Evolutionary conservation across 495 filamentous ascomycete species (phyloP), one percentile per base, ranked within the genome.

Genomic region (Penicillium pulvis): DNA sequence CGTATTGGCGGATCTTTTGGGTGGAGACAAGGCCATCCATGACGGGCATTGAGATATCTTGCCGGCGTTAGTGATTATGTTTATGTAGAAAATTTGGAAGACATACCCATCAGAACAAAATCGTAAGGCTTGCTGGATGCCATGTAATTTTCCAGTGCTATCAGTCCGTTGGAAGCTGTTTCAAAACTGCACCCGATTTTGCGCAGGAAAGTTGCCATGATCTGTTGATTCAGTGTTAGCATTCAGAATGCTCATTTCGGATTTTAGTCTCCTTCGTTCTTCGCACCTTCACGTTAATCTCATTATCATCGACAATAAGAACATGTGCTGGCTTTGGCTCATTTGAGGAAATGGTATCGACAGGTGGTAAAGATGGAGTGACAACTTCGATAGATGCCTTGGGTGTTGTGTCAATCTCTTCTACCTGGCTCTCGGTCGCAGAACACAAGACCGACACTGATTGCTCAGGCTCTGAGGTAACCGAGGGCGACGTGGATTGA

Each of bases 1-100:
- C 84, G 33, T 80, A 75, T 44, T 75, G 71, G 7, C 85, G 75
- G 35, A 86, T 87, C 52, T 80, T 77, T 23, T 79, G 67, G 0
- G 83, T 84, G 16, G 83, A 80, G 30, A 82, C 80, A 16, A 86
- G 80, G 0, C 84, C 84, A 57, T 85, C 78, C 84, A 87, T 88
- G 12, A 86, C 70, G 0, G 86, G 85, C 87, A 90, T 90, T 46
- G 80, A 82, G 7, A 89, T 82, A 60, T 88, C 79, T 80, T 24
- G 9, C 1, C 33, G 1, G 10, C n/a, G 30, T 44, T 35, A 53
- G 46, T 10, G 26, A 8, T 17, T 30, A 8, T 23, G 19, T 24
- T 20, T 28, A 30, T n/a, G 14, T 20, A 33, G 11, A 31, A 45
- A 20, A 2, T 0, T 19, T 31, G 33, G 30, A 19, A 24, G 9